phyloP scores from a whole-genome alignment of 2,329 filamentous ascomycete species.

The Aspergillus awamori region DNA sequence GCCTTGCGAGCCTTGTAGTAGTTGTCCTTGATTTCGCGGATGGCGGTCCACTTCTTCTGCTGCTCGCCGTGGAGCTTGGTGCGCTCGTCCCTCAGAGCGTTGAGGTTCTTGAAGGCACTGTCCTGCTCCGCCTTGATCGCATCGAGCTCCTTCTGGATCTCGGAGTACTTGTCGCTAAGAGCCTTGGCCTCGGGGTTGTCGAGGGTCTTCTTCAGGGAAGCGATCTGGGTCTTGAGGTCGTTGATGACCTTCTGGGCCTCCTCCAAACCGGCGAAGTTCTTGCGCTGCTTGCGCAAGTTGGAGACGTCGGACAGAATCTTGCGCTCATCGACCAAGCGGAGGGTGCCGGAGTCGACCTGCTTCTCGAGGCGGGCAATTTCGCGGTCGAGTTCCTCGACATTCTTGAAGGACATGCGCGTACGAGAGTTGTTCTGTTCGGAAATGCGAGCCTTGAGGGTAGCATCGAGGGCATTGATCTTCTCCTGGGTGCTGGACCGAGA shows the following conservation, averaged over 20 bases:
- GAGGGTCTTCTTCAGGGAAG: constrained; percentile 82
- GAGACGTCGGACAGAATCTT: constrained; percentile 86
- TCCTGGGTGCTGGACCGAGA: constrained; percentile 77
- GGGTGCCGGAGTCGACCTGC: constrained; percentile 82
- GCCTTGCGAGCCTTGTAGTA: constrained; percentile 83
- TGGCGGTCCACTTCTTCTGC: constrained; percentile 78
- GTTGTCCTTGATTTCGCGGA: constrained; percentile 86
- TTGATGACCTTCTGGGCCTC: constrained; percentile 86
- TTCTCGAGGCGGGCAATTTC: constrained; percentile 80
- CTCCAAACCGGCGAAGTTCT: constrained; percentile 85
- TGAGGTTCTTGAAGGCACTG: constrained; percentile 84
- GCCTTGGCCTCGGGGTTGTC: constrained; percentile 91
- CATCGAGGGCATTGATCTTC: constrained; percentile 89
- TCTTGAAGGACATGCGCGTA: constrained; percentile 82
- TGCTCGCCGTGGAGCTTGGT: constrained; percentile 81
- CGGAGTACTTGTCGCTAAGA: constrained; percentile 80
- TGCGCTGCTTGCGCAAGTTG: constrained; percentile 81
- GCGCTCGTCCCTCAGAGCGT: constrained; percentile 80
- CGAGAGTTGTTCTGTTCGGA: constrained; percentile 84
- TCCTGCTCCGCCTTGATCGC: constrained; percentile 90
- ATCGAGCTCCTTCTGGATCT: constrained; percentile 86
- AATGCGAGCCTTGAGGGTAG: constrained; percentile 82
- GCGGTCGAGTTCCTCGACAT: constrained; percentile 79
- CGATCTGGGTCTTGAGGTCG: constrained; percentile 81
- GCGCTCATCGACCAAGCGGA: constrained; percentile 97